phyloP scores from a whole-genome alignment of 345 rosid species.

The Brassica nigra region DNA sequence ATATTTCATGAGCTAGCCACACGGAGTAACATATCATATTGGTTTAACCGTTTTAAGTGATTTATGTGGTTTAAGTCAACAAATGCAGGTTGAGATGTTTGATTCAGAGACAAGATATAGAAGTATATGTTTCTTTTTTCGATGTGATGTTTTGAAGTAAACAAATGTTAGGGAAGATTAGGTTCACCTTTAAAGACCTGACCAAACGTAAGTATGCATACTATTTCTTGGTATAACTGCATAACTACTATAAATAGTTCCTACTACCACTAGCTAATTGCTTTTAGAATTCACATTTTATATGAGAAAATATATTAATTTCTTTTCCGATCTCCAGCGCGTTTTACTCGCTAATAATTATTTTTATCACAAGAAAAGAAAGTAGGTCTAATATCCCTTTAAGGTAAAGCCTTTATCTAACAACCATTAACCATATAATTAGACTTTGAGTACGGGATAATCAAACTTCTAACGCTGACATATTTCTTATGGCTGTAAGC shows the following conservation, averaged over 20 bases:
- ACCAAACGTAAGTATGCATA: conserved; percentile 28
- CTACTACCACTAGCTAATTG: conserved; percentile 22
- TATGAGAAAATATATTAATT: background rate
- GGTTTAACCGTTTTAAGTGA: background rate
- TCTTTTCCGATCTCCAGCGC: background rate
- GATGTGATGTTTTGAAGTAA: conserved; percentile 20
- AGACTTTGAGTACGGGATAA: conserved; percentile 32
- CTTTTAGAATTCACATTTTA: conserved; percentile 1
- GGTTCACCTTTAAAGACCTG: conserved; percentile 24
- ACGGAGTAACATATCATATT: background rate
- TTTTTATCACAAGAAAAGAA: conserved; percentile 22
- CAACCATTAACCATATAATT: conserved; percentile 29
- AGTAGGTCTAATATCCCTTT: conserved; percentile 36
- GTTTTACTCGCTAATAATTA: conserved; percentile 8
- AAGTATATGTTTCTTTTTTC: background rate
- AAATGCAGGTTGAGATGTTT: conserved; percentile 22
- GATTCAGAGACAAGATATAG: conserved; percentile 10
- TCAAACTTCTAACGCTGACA: conserved; percentile 38
- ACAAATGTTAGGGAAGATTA: conserved; percentile 27
- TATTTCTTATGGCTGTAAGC: background rate
- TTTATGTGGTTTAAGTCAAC: conserved; percentile 30
- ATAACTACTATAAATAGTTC: conserved; percentile 5
- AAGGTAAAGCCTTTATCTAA: conserved; percentile 33
- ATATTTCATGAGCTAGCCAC: background rate
- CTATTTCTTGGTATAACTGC: conserved; percentile 13